Conservation (phyloP, 1,284 basidiomycete species). For the Wallemia hederae region DNA sequence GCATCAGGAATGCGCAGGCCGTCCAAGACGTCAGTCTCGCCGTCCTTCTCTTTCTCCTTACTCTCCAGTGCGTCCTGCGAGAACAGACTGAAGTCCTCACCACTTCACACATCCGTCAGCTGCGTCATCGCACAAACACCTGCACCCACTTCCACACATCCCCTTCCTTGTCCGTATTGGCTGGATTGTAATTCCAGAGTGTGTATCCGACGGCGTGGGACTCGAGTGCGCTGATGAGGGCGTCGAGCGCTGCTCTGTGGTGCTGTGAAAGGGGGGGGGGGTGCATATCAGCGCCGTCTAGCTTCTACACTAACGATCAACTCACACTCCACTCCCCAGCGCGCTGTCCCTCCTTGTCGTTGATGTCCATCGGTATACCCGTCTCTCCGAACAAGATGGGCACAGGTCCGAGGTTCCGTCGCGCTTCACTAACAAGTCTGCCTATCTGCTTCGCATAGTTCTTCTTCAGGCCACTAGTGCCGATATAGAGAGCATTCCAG, state of each 20-base stretch:
- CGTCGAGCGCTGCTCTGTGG: not conserved
- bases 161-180: conserved; percentile 15
- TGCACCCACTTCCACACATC: conserved; percentile 15
- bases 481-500: conserved; percentile 10
- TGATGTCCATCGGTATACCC: conserved; percentile 13
- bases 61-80: conserved; percentile 5
- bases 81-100: conserved; percentile 11
- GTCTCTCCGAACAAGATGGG: conserved; percentile 12
- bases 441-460: conserved; percentile 12
- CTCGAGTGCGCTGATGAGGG: not conserved
- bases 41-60: conserved; percentile 4
- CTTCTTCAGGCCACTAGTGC: conserved; percentile 8
- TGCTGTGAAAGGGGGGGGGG: not conserved
- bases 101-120: conserved; percentile 14
- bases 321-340: conserved; percentile 10
- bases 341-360: conserved; percentile 6
- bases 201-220: conserved; percentile 2
- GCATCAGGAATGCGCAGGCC: conserved; percentile 9
- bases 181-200: conserved; percentile 21
- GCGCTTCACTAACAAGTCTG: conserved; percentile 9
- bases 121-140: not conserved
- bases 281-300: not conserved
- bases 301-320: not conserved
- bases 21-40: conserved; percentile 9
- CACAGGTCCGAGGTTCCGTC: conserved; percentile 8